Base-by-base conservation (phyloP, 2,329 filamentous ascomycete species). In the Colletotrichum melonis region DNA sequence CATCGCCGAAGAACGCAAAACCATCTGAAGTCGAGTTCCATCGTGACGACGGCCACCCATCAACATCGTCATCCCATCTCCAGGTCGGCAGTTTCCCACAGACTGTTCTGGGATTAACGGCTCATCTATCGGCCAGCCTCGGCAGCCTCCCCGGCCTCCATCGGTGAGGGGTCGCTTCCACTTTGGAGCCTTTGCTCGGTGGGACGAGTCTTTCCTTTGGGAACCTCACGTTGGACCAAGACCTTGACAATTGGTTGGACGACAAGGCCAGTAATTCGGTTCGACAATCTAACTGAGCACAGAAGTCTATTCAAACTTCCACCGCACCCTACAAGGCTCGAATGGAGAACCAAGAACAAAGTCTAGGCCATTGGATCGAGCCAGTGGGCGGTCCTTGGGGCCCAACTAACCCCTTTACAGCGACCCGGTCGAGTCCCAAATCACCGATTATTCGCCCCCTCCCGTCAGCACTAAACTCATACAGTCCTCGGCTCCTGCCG, bases 401-500 rank as follows among this genome's bases (percentile, higher is more conserved):
- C 32, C 32, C 8, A 49, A n/a, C 42, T 67, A 60, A 65, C n/a
- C 42, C 26, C 28, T 67, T 22, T 19, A 11, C 54, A 49, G 49
- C 26, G 26, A 26, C 22, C 57, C 46, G 46, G 28, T 63, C 32
- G 35, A 56, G 56, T 35, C 49, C 49, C 63, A 24, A 30, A 16
- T 35, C 46, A 68, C 30, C 16, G 63, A 32, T 22, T 46, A 28
- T n/a, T 72, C 38, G 24, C 54, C 24, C 58, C 54, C 19, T 63
- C 28, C n/a, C 24, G 49, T 66, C 55, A 73, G 67, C 67, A 62
- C 56, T 62, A 65, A 46, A 11, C 60, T 7, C 26, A 0, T 5
- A 59, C 22, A 42, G 26, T 62, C 12, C 9, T 70, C 71, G 67
- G 67, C 26, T 49, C 49, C 57, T 70, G 46, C 67, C 71, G 67